phyloP scores from a whole-genome alignment of 1,284 basidiomycete species.

The Termitomyces sp. region DNA sequence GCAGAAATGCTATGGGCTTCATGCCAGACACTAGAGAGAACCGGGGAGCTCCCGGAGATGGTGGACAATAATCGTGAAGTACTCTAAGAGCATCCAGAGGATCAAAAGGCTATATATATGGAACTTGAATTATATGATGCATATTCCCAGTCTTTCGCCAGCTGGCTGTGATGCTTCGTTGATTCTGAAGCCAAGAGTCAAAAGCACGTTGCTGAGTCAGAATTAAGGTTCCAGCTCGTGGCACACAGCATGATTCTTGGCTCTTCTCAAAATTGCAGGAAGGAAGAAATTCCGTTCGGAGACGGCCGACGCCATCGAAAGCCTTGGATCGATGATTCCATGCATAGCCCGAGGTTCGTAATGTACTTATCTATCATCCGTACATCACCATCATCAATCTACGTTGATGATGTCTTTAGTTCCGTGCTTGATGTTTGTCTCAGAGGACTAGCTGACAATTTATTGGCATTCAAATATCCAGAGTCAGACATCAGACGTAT shows the following conservation, averaged over 20 bases:
- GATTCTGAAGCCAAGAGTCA: conserved; percentile 19
- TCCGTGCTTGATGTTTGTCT: too few relatives aligned
- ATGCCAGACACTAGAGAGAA: conserved; percentile 18
- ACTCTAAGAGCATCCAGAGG: not conserved
- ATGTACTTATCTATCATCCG: too few relatives aligned
- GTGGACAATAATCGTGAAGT: not conserved
- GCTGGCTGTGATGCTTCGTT: conserved; percentile 4
- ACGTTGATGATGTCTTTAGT: too few relatives aligned
- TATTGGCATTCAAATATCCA: too few relatives aligned
- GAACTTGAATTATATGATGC: not conserved
- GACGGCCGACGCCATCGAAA: not conserved
- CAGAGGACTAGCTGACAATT: too few relatives aligned
- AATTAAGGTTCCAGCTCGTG: not conserved
- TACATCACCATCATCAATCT: too few relatives aligned
- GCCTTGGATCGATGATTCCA: too few relatives aligned
- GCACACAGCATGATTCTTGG: conserved; percentile 5
- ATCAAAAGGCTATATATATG: conserved; percentile 4
- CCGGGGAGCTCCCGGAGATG: not conserved
- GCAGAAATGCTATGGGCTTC: conserved; percentile 31
- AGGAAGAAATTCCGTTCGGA: not conserved
- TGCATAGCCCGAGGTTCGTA: too few relatives aligned
- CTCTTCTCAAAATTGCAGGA: conserved; percentile 4
- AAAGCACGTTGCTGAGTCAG: conserved; percentile 24
- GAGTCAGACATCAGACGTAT: too few relatives aligned
- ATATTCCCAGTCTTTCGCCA: conserved; percentile 5